Conservation (phyloP, 345 rosid species). For the Eucalyptus melliodora region DNA sequence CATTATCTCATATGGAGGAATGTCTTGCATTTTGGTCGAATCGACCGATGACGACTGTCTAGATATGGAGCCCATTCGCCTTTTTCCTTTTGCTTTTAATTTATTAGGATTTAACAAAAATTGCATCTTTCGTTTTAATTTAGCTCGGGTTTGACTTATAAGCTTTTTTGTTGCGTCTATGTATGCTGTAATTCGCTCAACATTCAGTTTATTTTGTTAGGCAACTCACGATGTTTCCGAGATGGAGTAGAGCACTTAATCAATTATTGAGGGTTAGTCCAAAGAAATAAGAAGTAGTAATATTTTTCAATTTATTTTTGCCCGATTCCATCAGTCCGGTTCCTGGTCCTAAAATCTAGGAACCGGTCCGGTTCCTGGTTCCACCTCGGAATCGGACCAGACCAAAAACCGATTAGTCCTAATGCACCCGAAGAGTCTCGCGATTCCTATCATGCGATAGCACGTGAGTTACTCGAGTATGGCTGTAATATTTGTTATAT, state of each 20-base stretch:
- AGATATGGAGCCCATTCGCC: background rate
- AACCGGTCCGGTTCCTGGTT: fast-evolving
- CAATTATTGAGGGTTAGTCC: conserved; percentile 23
- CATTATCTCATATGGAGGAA: background rate
- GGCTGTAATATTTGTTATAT: too few relatives aligned
- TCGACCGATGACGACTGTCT: background rate
- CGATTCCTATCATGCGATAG: too few relatives aligned
- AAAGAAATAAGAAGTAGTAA: too few relatives aligned
- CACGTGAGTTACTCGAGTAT: too few relatives aligned
- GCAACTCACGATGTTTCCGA: conserved; percentile 29
- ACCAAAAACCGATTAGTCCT: too few relatives aligned
- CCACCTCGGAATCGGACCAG: fast-evolving
- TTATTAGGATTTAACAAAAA: background rate
- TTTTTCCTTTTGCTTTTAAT: background rate
- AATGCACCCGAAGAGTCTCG: too few relatives aligned
- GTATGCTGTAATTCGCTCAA: background rate
- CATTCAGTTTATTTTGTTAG: background rate
- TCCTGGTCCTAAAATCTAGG: too few relatives aligned
- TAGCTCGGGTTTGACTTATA: background rate
- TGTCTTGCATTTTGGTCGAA: background rate
- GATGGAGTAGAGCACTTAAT: conserved; percentile 31
- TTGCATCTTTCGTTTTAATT: background rate
- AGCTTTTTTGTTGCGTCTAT: background rate
- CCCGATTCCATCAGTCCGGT: too few relatives aligned
- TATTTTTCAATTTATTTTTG: too few relatives aligned